Percentiles rank a stretch among this genome's conserved stretches.
Conservation (phyloP, 176 grass and related monocot species). For the Avena sativa region DNA sequence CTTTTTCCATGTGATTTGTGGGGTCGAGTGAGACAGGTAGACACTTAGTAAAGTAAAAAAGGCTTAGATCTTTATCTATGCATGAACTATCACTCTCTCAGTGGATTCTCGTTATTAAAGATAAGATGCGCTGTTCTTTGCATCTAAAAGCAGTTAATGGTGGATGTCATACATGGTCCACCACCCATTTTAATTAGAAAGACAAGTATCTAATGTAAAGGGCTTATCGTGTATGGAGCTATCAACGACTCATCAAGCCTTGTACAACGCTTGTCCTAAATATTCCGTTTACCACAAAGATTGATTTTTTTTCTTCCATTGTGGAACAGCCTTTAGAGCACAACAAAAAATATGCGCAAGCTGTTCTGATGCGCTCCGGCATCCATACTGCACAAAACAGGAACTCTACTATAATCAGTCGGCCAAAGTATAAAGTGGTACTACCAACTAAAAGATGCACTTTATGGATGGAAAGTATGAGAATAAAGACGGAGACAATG, state of each 20-base stretch:
- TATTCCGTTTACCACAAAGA: slow-evolving; percentile 16
- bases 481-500: slow-evolving; percentile 16
- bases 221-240: neutral
- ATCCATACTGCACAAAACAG: neutral
- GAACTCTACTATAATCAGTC: slow-evolving; percentile 28
- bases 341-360: neutral
- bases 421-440: slow-evolving; percentile 1
- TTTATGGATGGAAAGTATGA: slow-evolving; percentile 6
- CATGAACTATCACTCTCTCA: slow-evolving; percentile 38
- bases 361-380: neutral
- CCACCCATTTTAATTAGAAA: slow-evolving; percentile 35
- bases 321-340: neutral
- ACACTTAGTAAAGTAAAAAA: slow-evolving; percentile 33
- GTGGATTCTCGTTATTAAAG: slow-evolving; percentile 38
- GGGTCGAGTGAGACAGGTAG: slow-evolving; percentile 27
- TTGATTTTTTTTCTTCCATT: neutral
- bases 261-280: neutral
- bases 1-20: slow-evolving; percentile 46
- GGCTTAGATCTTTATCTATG: slow-evolving; percentile 25
- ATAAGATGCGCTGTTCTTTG: slow-evolving; percentile 18
- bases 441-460: slow-evolving; percentile 24
- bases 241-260: slow-evolving; percentile 30
- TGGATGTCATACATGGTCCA: slow-evolving; percentile 36
- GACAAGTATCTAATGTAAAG: slow-evolving; percentile 30
- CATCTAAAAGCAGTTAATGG: slow-evolving; percentile 28